phyloP scores from a whole-genome alignment of 805 yeast species.

The Candida methanosorbosa region DNA sequence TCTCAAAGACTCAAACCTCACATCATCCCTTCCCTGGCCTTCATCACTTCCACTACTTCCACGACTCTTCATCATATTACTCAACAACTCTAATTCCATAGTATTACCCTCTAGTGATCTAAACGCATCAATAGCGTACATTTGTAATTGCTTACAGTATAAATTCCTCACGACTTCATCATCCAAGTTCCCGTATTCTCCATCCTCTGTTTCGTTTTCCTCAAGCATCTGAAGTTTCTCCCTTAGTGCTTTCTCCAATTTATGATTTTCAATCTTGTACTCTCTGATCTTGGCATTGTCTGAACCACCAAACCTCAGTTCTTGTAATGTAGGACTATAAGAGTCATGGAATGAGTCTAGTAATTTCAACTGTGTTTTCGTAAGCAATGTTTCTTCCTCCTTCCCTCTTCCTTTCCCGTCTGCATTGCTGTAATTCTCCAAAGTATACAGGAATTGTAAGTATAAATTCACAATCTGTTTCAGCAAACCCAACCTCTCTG shows the following conservation, averaged over 20 bases:
- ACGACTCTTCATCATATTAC: slow-evolving; percentile 29
- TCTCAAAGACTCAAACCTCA: slow-evolving; percentile 3
- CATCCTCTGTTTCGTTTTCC: slow-evolving; percentile 23
- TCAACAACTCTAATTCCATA: slow-evolving; percentile 62
- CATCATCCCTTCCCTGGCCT: slow-evolving; percentile 3
- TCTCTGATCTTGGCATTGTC: slow-evolving; percentile 47
- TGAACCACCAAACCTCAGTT: slow-evolving; percentile 18
- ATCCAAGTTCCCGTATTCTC: slow-evolving; percentile 33
- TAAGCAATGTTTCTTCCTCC: slow-evolving; percentile 1
- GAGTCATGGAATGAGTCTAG: slow-evolving; percentile 31
- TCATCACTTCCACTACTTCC: slow-evolving; percentile 1
- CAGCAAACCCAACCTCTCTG: slow-evolving; percentile 25
- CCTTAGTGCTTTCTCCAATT: slow-evolving; percentile 46
- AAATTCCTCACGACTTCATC: slow-evolving; percentile 58
- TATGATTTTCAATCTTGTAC: slow-evolving; percentile 63
- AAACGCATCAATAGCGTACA: slow-evolving; percentile 46
- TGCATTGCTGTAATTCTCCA: slow-evolving; percentile 38
- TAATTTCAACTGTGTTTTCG: slow-evolving; percentile 26
- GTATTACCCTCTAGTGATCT: slow-evolving; percentile 45
- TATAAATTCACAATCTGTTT: slow-evolving; percentile 34
- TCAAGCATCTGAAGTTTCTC: slow-evolving; percentile 33
- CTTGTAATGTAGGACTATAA: slow-evolving; percentile 32
- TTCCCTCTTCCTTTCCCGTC: no score
- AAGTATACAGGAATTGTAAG: slow-evolving; percentile 34
- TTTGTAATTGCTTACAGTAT: slow-evolving; percentile 44